Base-by-base conservation (phyloP, 371 early-diverging fungal species). In the Parasitella parasitica region DNA sequence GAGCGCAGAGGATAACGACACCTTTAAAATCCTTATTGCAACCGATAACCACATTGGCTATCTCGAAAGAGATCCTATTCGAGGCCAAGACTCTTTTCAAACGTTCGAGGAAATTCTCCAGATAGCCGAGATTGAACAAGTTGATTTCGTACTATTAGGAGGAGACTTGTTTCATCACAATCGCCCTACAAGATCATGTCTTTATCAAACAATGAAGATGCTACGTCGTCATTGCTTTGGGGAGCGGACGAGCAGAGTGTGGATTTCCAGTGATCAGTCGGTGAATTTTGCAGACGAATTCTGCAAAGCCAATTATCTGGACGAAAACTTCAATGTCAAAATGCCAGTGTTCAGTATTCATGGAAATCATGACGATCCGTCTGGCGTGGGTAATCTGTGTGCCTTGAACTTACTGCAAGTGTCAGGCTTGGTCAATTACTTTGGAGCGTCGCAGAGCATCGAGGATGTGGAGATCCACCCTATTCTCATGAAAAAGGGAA, bases 311-410 rank as follows among this genome's bases (percentile, higher is more conserved):
- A 99, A 98, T 67, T 94, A 92, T 71, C 78, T 89, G 61, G 95
- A 97, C 70, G 90, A 92, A 12, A 96, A 98, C 67, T 68, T 91
- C 26, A 96, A 96, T 61, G 82, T 99, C 24, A 69, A 85, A 2
- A 81, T 97, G 24, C 99, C 99, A 0, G 86, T 99, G 0, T 96
- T 98, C 70, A 88, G 96, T 0, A 99, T 99, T 38, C 99, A 99
- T 72, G 99, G 99, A 0, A 99, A 99, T 79, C 99, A 99, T 69
- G 99, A 99, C 70, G 99, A 99, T 83, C 99, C 99, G 6, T 83
- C 91, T 12, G 99, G 98, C 6, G 82, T 88, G 59, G 75, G 91
- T 26, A 87, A 86, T 62, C 72, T 96, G 41, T 91, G 93, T 54
- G 92, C 97, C 0, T 74, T 98, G 55, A 95, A 99, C 70, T 69